These are phyloP conservation scores for Tetraselmis striata DNA, from an alignment of 139 green algal genomes.

Conservation along the genomic window DNA sequence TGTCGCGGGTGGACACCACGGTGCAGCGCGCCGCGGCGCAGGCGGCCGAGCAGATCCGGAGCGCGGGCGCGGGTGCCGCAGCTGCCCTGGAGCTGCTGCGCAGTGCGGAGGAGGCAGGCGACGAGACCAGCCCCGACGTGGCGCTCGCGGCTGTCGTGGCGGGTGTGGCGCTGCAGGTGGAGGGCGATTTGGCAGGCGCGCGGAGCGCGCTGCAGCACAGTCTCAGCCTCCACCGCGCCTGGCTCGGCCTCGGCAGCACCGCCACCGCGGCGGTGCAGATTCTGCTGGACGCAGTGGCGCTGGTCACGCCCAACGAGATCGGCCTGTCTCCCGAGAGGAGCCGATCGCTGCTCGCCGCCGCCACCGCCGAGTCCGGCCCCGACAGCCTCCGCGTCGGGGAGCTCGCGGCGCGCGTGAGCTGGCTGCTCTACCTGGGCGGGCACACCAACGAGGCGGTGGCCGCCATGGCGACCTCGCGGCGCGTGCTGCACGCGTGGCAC, in stretches of 20 bases:
- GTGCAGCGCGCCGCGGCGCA: not conserved
- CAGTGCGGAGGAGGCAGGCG: not conserved
- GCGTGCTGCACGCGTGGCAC: not conserved
- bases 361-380: not conserved
- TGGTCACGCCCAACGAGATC: not conserved
- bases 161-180: not conserved
- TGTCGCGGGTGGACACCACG: not conserved
- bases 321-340: not conserved
- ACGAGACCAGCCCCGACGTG: not conserved
- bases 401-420: not conserved
- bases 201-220: not conserved
- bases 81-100: not conserved
- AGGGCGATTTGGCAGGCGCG: not conserved
- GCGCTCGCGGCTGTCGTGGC: not conserved
- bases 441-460: not conserved
- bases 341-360: not conserved
- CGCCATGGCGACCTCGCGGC: not conserved
- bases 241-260: not conserved
- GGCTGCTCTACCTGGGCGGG: not conserved
- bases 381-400: not conserved
- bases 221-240: not conserved
- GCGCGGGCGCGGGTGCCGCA: not conserved
- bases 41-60: not conserved
- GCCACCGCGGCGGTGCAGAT: not conserved
- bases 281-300: not conserved